A percentile compares a stretch with the other conserved stretches of the same genome.
Evolutionary conservation across 139 green algal genomes (phyloP).

Genomic region (Chlamydomonas urium): DNA sequence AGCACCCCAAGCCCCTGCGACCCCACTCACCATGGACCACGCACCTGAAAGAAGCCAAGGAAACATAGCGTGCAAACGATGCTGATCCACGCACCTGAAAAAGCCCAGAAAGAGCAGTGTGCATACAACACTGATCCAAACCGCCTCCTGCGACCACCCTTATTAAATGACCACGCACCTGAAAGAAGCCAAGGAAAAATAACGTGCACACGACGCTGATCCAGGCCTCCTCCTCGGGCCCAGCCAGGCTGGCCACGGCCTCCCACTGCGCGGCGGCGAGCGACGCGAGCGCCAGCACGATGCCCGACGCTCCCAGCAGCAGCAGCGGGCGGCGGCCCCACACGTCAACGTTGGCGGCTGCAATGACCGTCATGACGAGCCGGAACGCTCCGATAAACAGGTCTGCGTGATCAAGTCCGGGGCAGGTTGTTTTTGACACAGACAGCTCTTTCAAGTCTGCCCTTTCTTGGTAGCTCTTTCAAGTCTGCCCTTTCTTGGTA

Average conservation of each 20-base stretch:
- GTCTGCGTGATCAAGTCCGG: neutral
- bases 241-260: neutral
- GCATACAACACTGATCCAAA: neutral
- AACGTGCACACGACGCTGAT: neutral
- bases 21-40: neutral
- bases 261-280: slow-evolving; percentile 1
- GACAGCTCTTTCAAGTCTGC: neutral
- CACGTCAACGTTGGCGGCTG: slow-evolving; percentile 10
- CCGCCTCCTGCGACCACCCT: neutral
- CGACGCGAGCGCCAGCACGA: neutral
- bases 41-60: neutral
- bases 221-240: neutral
- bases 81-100: neutral
- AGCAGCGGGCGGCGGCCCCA: slow-evolving; percentile 17
- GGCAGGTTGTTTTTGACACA: neutral
- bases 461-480: neutral
- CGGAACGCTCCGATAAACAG: neutral
- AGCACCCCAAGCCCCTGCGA: too few species aligned
- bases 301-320: slow-evolving; percentile 4
- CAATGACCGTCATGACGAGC: slow-evolving; percentile 13
- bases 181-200: slow-evolving; percentile 4
- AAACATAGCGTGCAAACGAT: neutral
- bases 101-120: neutral
- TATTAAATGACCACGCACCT: slow-evolving; percentile 2
- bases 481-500: neutral